Base-by-base conservation (phyloP, 805 yeast genomes). In the Saturnispora gosingensis region DNA sequence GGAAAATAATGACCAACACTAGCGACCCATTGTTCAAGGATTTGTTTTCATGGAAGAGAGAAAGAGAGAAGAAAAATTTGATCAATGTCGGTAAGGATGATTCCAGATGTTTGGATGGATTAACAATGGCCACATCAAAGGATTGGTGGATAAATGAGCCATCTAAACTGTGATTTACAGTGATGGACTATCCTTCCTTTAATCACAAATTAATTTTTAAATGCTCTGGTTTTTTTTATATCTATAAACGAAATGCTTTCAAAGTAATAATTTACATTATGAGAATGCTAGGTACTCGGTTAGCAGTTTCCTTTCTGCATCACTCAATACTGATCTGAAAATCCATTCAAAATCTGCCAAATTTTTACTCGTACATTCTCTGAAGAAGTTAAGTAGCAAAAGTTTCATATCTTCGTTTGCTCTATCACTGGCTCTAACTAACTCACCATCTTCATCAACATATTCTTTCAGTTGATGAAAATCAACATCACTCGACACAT, bases 401-500 rank as follows among this genome's bases (percentile, higher is more conserved):
- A 74, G 69, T 46, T 70, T 70, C 48, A 62, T 57, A 15, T 53
- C 61, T 27, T 59, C 59, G 25, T 57, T 59, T 45, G 69, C 61
- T 5, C 71, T 53, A n/a, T 58, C 58, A 16, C 52, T 54, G 10
- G 52, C 61, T 13, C 55, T 38, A 10, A 25, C 39, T 1, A 57
- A 57, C 2, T 58, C 61, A 22, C 69, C 73, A 46, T 70, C 75
- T 2, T 72, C 72, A 36, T 72, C 77, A 5, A 80, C 77, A 56
- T 78, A 85, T 5, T 78, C 73, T 58, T 79, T 75, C 49, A 85
- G 63, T 53, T 81, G 82, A 24, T 81, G 85, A 61, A 73, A 83
- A 46, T 79, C 77, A 3, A 85, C 78, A 1, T 74, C 78, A 1
- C 82, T 43, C 6, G 43, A 85, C 43, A 79, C 68, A 47, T 81